Evolutionary conservation across 2,329 filamentous ascomycete species (phyloP).

Genomic region (Fusarium mangiferae): DNA sequence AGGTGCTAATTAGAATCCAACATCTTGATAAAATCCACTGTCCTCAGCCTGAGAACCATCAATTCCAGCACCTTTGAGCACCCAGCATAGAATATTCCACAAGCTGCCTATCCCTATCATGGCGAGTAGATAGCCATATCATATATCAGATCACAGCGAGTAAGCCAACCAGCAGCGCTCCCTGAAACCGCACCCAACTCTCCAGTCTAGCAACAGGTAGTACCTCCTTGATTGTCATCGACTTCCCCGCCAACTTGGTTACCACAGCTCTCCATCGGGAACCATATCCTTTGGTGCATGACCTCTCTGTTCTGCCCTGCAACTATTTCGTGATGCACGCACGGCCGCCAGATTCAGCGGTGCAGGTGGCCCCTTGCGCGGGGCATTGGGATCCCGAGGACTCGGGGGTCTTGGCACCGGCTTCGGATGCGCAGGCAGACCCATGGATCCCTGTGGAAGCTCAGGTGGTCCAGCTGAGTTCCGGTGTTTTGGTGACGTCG

Average conservation of each 20-base stretch:
- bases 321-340: slow-evolving; percentile 11
- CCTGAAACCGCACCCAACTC: neutral
- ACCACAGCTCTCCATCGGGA: slow-evolving; percentile 31
- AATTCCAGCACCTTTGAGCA: neutral
- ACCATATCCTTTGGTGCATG: slow-evolving; percentile 24
- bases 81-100: neutral
- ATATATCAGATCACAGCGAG: slow-evolving; percentile 5
- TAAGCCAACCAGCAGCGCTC: slow-evolving; percentile 27
- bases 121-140: neutral
- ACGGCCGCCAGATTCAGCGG: slow-evolving; percentile 27
- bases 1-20: neutral
- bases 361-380: slow-evolving; percentile 32
- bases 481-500: slow-evolving; percentile 37
- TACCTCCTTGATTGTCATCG: no score
- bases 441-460: slow-evolving; percentile 42
- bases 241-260: neutral
- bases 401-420: slow-evolving; percentile 30
- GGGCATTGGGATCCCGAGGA: slow-evolving; percentile 8
- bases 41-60: neutral
- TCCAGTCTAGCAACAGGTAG: neutral
- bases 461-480: slow-evolving; percentile 36
- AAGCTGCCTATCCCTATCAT: neutral
- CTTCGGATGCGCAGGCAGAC: slow-evolving; percentile 45
- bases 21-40: neutral
- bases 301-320: slow-evolving; percentile 1